Evolutionary conservation across 768 basidiomycete species (phyloP), one percentile per base, ranked within the genome.

Genomic region (Boletellus ananas): DNA sequence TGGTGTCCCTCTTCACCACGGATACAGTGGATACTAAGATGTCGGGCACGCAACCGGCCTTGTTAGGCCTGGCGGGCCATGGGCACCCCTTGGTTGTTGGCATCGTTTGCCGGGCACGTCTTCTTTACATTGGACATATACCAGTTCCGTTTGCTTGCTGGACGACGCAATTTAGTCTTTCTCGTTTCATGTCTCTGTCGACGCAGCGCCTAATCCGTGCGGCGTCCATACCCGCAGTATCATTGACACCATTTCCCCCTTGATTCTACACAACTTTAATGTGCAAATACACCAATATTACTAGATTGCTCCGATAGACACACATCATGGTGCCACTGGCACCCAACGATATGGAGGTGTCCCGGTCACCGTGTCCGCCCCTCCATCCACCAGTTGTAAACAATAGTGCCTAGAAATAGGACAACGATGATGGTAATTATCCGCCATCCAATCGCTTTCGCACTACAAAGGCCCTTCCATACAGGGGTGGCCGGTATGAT

Each of bases 1-100:
- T 49, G 77, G 75, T 47, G 74, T 85, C 14, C 84, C 85, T 37
- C 73, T 82, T 55, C 84, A 86, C 60, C 79, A 85, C 49, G 66
- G 66, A 25, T 68, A 67, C 36, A 41, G 29, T 43, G 60, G 62
- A 25, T 70, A 68, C 35, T 63, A n/a, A n/a, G n/a, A n/a, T n/a
- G n/a, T n/a, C n/a, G n/a, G n/a, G n/a, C n/a, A n/a, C n/a, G n/a
- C n/a, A n/a, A n/a, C n/a, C n/a, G n/a, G n/a, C n/a, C n/a, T n/a
- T n/a, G n/a, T n/a, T n/a, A 34, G 46, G 16, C 34, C 29, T 7
- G 12, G 40, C 23, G 7, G 23, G n/a, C n/a, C n/a, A n/a, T n/a
- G n/a, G n/a, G 23, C 23, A 23, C 23, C 23, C 23, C 4, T 25
- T 6, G 23, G 23, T 25, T 25, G 20, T 14, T 38, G 33, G 25